Percentiles rank a stretch among this genome's conserved stretches.
Conservation (phyloP, 164 flowering plant genomes). For the Euptelea pleiosperma region DNA sequence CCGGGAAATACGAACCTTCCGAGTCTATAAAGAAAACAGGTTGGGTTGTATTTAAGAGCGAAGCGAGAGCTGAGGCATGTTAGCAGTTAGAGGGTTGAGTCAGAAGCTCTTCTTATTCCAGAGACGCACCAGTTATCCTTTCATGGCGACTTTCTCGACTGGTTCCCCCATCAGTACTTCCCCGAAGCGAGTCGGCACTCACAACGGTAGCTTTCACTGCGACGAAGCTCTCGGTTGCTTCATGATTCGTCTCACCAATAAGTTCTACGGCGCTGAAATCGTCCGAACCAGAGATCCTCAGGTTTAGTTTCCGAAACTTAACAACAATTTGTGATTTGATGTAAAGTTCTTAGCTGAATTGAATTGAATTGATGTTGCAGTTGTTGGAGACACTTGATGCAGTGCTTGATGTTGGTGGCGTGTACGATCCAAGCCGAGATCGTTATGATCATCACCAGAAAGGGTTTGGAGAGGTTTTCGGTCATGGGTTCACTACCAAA, state of each 20-base stretch:
- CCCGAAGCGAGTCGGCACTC: constrained; percentile 79
- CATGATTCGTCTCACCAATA: constrained; percentile 86
- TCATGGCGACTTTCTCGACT: constrained; percentile 33
- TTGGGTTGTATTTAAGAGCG: no score
- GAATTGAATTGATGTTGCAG: constrained; percentile 18
- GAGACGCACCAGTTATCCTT: constrained; percentile 10
- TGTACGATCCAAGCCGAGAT: constrained; percentile 48
- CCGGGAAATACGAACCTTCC: no score
- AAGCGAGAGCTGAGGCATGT: constrained; percentile 13
- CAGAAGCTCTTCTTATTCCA: constrained; percentile 21
- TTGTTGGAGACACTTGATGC: constrained; percentile 62
- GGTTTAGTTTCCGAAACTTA: constrained; percentile 28
- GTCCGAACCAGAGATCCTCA: constrained; percentile 78
- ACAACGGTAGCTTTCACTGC: constrained; percentile 98
- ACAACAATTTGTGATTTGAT: background rate
- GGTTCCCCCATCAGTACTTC: constrained; percentile 22
- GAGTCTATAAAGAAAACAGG: no score
- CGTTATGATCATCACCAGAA: constrained; percentile 75
- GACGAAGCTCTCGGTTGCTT: constrained; percentile 99
- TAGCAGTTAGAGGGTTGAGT: constrained; percentile 19
- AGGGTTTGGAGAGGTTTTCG: constrained; percentile 58
- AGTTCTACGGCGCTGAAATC: constrained; percentile 63
- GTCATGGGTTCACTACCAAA: constrained; percentile 58
- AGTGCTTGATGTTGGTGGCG: constrained; percentile 71
- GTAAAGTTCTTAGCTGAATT: background rate